Base-by-base conservation (phyloP, 768 basidiomycete genomes). In the Phylloporus rhodoxanthus region DNA sequence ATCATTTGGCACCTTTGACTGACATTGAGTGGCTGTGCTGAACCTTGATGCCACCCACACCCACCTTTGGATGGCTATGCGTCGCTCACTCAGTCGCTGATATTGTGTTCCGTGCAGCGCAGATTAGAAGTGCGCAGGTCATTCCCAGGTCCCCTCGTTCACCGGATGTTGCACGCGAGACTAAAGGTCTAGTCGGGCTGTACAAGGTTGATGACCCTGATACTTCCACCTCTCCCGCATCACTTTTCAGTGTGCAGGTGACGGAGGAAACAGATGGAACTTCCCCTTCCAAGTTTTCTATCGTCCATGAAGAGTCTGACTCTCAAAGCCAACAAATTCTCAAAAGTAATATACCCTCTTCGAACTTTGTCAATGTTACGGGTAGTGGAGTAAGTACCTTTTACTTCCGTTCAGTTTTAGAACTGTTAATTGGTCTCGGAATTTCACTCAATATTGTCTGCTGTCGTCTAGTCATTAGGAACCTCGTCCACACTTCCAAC, bases 21-120 rank as follows among this genome's bases (percentile, higher is more conserved):
- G 26, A 6, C 26, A 9, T 28, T 34, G 44, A 47, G 37, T 58
- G 57, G 57, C 58, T 52, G 54, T 57, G 54, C 48, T 36, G 3
- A 43, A 15, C 21, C 36, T 45, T 50, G 52, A 86, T 87, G 85
- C 82, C 84, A 57, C 82, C 85, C 43, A 76, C 84, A 41, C 76
- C 82, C 29, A 76, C 75, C 11, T 87, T 77, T 69, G 85, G 83
- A 72, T 85, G 82, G 80, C 63, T 85, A 48, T 84, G 83, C 59
- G 85, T 86, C 26, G 69, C 78, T 41, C 76, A 79, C 51, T 78
- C 83, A 13, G 67, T 78, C 17, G 70, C 74, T 46, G 79, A 84
- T 48, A 81, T 90, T 47, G 61, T 84, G 30, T 70, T 76, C 10
- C 78, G 82, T 73, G 84, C 82, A 29, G 80, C 80, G 4, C 75